Evolutionary conservation across 129 eudicot species (phyloP).

Genomic region (Mikania micrantha): DNA sequence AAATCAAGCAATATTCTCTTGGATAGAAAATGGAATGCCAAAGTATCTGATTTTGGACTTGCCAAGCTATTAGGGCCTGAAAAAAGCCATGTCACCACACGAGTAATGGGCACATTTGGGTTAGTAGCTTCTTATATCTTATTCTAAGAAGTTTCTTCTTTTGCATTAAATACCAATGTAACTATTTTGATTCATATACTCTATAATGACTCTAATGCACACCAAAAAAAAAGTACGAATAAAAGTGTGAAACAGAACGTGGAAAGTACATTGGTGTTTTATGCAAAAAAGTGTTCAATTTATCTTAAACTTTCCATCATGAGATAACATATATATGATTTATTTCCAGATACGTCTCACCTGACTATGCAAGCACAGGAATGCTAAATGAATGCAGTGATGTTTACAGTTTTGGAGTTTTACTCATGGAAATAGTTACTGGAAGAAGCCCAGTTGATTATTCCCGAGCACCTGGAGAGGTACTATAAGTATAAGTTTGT

Average conservation of each 20-base stretch:
- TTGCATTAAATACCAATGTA: not conserved
- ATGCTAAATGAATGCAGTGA: slow-evolving; percentile 85
- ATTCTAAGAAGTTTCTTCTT: not conserved
- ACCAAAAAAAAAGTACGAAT: not conserved
- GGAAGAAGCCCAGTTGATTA: slow-evolving; percentile 97
- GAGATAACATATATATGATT: not conserved
- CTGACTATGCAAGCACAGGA: slow-evolving; percentile 94
- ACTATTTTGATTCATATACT: no score
- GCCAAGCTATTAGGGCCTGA: slow-evolving; percentile 86
- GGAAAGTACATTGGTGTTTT: not conserved
- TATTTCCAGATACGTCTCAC: slow-evolving; percentile 71
- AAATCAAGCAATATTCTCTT: slow-evolving; percentile 92
- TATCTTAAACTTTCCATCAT: not conserved
- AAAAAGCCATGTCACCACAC: slow-evolving; percentile 77
- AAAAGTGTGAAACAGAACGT: not conserved
- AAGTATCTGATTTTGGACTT: slow-evolving; percentile 95
- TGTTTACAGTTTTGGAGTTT: slow-evolving; percentile 90
- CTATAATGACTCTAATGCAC: not conserved
- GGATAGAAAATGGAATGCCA: slow-evolving; percentile 79
- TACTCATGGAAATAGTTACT: slow-evolving; percentile 82
- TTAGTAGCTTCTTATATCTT: slow-evolving; percentile 24
- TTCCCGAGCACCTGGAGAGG: slow-evolving; percentile 95
- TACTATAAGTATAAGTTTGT: slow-evolving; percentile 6
- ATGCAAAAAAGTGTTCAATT: not conserved
- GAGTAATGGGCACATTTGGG: slow-evolving; percentile 99